Evolutionary conservation across 805 yeast species (phyloP), one percentile per base, ranked within the genome.

Genomic region (Candida suzukii): DNA sequence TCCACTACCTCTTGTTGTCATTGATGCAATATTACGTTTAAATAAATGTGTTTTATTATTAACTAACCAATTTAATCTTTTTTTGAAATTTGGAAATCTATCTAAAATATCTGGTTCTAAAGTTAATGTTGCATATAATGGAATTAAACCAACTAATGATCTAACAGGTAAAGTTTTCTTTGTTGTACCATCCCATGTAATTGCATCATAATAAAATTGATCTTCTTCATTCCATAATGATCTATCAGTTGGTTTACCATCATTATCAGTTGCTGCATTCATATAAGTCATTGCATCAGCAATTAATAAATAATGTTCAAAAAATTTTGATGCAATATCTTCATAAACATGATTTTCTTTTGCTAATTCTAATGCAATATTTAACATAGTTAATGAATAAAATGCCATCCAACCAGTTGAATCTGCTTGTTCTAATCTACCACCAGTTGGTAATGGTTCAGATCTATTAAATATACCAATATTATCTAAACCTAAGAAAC

Each of bases 321-420:
- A 88, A 61, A 88, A 88, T 65, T 88, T 90, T 41, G 95, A 83
- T 3, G 96, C 96, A 61, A 88, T 85, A 60, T 88, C 93, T 64
- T 88, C 96, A 64, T 90, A 90, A 17, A 85, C 93, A 0, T 85
- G 80, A 48, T 87, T 79, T 37, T 81, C 78, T 58, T 84, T 87
- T 18, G 96, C 91, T 53, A 88, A 73, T 61, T 90, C 96, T 47
- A 88, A 71, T 0, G 96, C 90, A 57, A 90, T 90, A 61, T 87
- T 88, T 63, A 90, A 74, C 96, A 88, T 88, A 57, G 84, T 90
- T 53, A 90, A 70, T 25, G 84, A 76, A 66, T 83, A 88, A 67
- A 91, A 88, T 0, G 95, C 96, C 93, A 88, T 86, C 97, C 97
- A 88, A 24, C 96, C 96, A 11, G 97, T 90, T 14, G 95, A 84